Percentiles rank a stretch among this genome's conserved stretches.
Evolutionary conservation across 805 yeast genomes (phyloP).

Genomic region (Candida nemodendra): DNA sequence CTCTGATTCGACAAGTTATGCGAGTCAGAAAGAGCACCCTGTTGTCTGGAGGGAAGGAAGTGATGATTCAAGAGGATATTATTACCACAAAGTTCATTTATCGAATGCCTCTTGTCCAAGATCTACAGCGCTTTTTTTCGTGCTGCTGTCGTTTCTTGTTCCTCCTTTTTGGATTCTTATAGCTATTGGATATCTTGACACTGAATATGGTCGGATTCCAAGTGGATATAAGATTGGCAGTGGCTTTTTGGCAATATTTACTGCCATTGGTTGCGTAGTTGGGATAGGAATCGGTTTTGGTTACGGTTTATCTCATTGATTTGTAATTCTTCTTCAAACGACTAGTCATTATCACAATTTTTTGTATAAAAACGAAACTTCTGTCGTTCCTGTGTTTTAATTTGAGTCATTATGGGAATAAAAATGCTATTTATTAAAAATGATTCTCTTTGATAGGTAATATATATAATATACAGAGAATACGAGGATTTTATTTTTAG

Average conservation of each 20-base stretch:
- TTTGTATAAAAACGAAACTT: no score
- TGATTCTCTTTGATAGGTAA: no score
- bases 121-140: constrained; percentile 16
- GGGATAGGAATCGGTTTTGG: constrained; percentile 30
- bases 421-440: no score
- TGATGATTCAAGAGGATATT: constrained; percentile 1
- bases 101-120: constrained; percentile 10
- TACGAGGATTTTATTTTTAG: no score
- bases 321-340: background rate
- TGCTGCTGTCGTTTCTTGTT: constrained; percentile 23
- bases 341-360: no score
- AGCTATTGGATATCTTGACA: constrained; percentile 27
- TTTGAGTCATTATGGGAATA: no score
- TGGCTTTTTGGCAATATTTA: constrained; percentile 18
- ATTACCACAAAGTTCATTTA: constrained; percentile 4
- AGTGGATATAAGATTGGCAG: constrained; percentile 21
- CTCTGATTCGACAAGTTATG: constrained; percentile 3
- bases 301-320: constrained; percentile 19
- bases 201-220: constrained; percentile 25
- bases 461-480: no score
- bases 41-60: constrained; percentile 5
- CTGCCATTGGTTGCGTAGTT: constrained; percentile 18
- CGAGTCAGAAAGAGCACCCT: background rate
- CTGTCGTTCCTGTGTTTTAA: no score
- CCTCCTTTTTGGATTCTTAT: constrained; percentile 33